Conservation (phyloP, 2,329 filamentous ascomycete species). For the Neofusicoccum ribis region DNA sequence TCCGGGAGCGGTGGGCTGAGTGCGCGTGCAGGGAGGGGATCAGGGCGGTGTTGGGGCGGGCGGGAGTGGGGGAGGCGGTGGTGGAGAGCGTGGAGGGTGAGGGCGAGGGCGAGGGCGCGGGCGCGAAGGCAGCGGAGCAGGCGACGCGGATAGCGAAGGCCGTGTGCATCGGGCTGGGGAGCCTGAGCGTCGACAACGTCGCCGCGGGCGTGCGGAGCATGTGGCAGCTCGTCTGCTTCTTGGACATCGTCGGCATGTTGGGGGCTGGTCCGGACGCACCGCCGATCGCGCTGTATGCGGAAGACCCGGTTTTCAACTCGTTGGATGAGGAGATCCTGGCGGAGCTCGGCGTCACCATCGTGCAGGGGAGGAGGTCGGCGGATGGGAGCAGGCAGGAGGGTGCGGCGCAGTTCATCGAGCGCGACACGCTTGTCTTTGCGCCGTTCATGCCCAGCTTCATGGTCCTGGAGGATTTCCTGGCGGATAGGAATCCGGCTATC, state of each 20-base stretch:
- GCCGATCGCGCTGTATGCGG: slow-evolving; percentile 29
- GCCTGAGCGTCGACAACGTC: slow-evolving; percentile 17
- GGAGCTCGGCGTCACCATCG: slow-evolving; percentile 26
- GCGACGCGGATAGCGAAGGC: slow-evolving; percentile 25
- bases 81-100: not conserved
- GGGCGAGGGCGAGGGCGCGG: no score
- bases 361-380: slow-evolving; percentile 20
- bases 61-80: not conserved
- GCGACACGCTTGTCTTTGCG: slow-evolving; percentile 32
- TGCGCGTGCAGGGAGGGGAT: slow-evolving; percentile 23
- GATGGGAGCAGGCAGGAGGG: slow-evolving; percentile 19
- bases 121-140: not conserved
- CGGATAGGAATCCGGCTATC: slow-evolving; percentile 30
- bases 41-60: not conserved
- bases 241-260: slow-evolving; percentile 26
- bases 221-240: slow-evolving; percentile 41
- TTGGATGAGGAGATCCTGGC: slow-evolving; percentile 33
- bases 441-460: slow-evolving; percentile 41
- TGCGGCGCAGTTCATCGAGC: slow-evolving; percentile 24
- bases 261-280: slow-evolving; percentile 7
- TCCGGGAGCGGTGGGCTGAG: slow-evolving; percentile 1
- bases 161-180: slow-evolving; percentile 33
- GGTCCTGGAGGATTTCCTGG: slow-evolving; percentile 34
- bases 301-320: slow-evolving; percentile 38
- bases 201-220: slow-evolving; percentile 22